Base-by-base conservation (phyloP, 2,329 filamentous ascomycete species). In the Teratosphaeria destructans region DNA sequence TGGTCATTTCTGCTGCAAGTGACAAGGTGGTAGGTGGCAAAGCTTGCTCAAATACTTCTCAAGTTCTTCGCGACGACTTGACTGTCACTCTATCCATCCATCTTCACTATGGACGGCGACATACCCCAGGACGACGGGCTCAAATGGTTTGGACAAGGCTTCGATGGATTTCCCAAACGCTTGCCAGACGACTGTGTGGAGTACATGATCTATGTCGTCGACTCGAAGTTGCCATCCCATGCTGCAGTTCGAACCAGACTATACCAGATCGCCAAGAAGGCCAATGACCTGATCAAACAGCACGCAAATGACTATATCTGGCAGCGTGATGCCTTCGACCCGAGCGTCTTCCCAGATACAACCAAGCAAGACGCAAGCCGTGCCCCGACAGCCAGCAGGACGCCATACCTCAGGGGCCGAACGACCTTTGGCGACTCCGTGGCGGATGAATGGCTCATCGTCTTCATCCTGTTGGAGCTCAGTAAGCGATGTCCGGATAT, bases 391-490 rank as follows among this genome's bases (percentile, higher is more conserved):
- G 19, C 29, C 23, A n/a, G 23, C 39, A 34, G 27, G 27, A 39
- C 60, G 37, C 63, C 66, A 47, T 65, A 68, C 56, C 66, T 99
- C 5, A 82, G 84, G 63, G 93, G 93, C 23, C 79, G 80, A 57
- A 94, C 90, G 0, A 89, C 93, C 71, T 97, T 91, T 68, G 92
- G 93, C 8, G 95, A 99, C 74, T 94, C 91, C 0, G 86, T 97
- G 3, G 93, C 96, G 69, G 94, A 99, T 68, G 95, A 99, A 77
- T 99, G 94, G 95, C 82, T 97, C 5, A 86, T 97, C 61, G 92
- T 97, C 23, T 96, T 92, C 75, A 77, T 97, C 5, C 79, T 99
- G 34, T 85, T 89, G 53, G 87, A 95, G 74, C 76, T 97, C 66
- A 92, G 87, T 66, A 88, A 81, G 66, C 79, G 82, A 43, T 89